Evolutionary conservation across 2,329 filamentous ascomycete genomes (phyloP), one percentile per base, ranked within the genome.

Genomic region (Rachicladosporium sp.): DNA sequence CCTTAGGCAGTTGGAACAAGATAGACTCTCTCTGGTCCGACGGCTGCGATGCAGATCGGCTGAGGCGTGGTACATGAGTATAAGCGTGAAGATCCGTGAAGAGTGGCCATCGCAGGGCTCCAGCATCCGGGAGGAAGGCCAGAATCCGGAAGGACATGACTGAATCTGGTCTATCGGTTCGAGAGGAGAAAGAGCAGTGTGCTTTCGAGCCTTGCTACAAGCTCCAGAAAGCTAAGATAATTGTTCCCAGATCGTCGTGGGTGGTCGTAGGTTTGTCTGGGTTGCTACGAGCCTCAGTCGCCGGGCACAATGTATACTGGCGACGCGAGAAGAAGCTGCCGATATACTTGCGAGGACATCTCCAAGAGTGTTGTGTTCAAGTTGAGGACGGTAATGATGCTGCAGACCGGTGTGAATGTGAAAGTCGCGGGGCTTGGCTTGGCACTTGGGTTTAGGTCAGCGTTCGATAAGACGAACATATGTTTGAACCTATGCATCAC

Each of bases 1-100:
- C 51, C 9, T 46, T 40, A 6, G 51, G 51, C 2, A 52, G 43
- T 8, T 29, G 31, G 10, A 54, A 41, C 4, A 51, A 34, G 10
- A 32, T 41, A 11, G 33, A 15, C n/a, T 10, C 31, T 46, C 27
- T 13, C 4, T n/a, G 8, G 31, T 15, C 5, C 8, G 5, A n/a
- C 29, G 27, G 10, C n/a, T 38, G 30, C 19, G 21, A 11, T 39
- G n/a, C 12, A 10, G 2, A 23, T 7, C 15, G 13, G 34, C n/a
- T 4, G 10, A 5, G 11, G 5, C n/a, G 30, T 19, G 15, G 15
- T 19, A 33, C 33, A n/a, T 29, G 10, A 23, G 15, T 13, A n/a
- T 33, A 36, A 3, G 36, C 38, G 10, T 41, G 34, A 9, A 34
- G 21, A 6, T 31, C 15, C 15, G 15, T 19, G 15, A 19, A 19